These are phyloP conservation scores for Asparagopsis taxiformis DNA, from an alignment of 31 red algal genomes.

Conservation along the genomic window DNA sequence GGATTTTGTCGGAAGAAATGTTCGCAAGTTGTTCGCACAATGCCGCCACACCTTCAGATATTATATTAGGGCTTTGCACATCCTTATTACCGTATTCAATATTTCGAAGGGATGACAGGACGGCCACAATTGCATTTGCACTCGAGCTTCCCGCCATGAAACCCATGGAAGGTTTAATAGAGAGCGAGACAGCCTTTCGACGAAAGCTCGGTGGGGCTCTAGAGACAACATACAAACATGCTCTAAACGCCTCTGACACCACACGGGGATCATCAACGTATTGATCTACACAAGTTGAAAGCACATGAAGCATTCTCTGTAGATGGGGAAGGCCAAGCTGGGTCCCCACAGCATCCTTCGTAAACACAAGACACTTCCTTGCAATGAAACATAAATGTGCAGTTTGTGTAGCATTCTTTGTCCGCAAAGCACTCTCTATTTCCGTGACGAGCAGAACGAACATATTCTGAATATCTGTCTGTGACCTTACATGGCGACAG, in stretches of 20 bases:
- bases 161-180: background rate
- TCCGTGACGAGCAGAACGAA: background rate
- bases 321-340: conserved; percentile 20
- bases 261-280: conserved; percentile 5
- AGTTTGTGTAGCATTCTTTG: background rate
- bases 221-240: conserved; percentile 7
- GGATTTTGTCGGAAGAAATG: background rate
- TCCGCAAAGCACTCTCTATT: conserved; percentile 2
- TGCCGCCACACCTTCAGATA: background rate
- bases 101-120: background rate
- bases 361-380: conserved; percentile 37
- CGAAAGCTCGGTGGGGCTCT: conserved; percentile 19
- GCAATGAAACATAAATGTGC: conserved; percentile 17
- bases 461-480: background rate
- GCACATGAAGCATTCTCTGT: conserved; percentile 31
- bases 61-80: background rate
- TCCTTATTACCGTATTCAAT: background rate
- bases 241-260: conserved; percentile 15
- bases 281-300: conserved; percentile 1
- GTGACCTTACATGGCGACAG: background rate
- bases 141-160: background rate
- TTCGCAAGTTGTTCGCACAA: conserved; percentile 7
- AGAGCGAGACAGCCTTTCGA: conserved; percentile 4
- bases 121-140: background rate
- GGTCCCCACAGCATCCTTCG: background rate